A percentile compares a stretch with the other conserved stretches of the same genome.
Conservation (phyloP, 139 green algal species). For the Protoeuglena noctilucae region DNA sequence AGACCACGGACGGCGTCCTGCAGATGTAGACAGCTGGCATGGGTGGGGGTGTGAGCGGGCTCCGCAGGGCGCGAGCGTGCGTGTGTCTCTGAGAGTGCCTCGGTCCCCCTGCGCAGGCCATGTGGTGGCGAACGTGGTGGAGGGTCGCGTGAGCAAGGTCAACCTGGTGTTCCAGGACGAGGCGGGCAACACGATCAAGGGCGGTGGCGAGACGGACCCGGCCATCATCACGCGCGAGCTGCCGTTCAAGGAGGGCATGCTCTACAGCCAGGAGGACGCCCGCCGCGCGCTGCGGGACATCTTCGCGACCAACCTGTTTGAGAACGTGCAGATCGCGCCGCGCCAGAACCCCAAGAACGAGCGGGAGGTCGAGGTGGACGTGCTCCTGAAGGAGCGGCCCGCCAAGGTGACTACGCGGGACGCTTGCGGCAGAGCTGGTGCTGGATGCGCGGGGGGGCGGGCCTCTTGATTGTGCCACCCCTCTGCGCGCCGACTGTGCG, state of each 20-base stretch:
- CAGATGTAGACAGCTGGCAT: too few relatives aligned
- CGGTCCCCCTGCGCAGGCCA: too few relatives aligned
- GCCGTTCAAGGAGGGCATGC: constrained; percentile 29
- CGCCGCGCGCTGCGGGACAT: constrained; percentile 54
- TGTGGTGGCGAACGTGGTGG: constrained; percentile 37
- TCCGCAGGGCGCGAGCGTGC: too few relatives aligned
- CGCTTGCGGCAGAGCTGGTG: constrained; percentile 19
- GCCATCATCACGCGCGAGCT: constrained; percentile 36
- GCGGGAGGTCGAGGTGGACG: constrained; percentile 46
- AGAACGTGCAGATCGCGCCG: constrained; percentile 55
- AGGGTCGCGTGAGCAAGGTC: constrained; percentile 27
- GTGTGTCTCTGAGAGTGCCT: too few relatives aligned
- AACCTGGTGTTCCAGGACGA: constrained; percentile 37
- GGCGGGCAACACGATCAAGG: constrained; percentile 25
- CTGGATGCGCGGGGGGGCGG: too few relatives aligned
- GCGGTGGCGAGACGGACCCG: constrained; percentile 14
- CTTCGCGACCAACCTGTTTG: constrained; percentile 54
- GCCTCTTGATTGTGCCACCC: too few relatives aligned
- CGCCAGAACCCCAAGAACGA: constrained; percentile 32
- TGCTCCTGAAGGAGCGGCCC: constrained; percentile 53
- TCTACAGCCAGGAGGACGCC: constrained; percentile 59
- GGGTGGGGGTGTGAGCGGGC: too few relatives aligned
- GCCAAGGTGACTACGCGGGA: too few relatives aligned
- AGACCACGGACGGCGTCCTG: too few relatives aligned
- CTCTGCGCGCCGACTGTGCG: too few relatives aligned